Conservation (phyloP, 495 filamentous ascomycete genomes). For the Podospora fimiseda region DNA sequence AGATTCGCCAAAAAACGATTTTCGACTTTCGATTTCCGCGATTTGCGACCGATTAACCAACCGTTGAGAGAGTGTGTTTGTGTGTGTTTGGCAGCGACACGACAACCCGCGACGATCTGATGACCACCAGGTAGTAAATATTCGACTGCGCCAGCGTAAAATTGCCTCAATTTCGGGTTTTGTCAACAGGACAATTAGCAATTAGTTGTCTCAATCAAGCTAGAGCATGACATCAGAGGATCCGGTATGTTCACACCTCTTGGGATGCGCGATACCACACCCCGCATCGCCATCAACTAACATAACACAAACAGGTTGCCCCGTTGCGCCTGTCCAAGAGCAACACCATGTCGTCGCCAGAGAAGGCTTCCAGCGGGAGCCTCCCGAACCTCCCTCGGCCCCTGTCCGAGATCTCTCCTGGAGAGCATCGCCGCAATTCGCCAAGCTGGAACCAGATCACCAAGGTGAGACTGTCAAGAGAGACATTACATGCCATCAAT, state of each 20-base stretch:
- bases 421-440: constrained; percentile 60
- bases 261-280: not conserved
- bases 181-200: not conserved
- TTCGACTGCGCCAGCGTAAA: not conserved
- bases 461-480: constrained; percentile 61
- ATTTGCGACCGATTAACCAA: not conserved
- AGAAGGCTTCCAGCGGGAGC: constrained; percentile 35
- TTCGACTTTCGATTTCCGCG: not conserved
- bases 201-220: not conserved
- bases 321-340: constrained; percentile 55
- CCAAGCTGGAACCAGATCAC: constrained; percentile 65
- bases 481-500: constrained; percentile 3
- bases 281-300: not conserved
- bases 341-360: constrained; percentile 39
- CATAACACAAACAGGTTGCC: constrained; percentile 36
- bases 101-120: not conserved
- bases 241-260: constrained; percentile 33
- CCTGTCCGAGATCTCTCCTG: constrained; percentile 53
- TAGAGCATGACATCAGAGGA: constrained; percentile 35
- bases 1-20: not conserved
- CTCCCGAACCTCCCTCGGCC: constrained; percentile 50
- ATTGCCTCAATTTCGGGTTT: not conserved
- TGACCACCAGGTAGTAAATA: not conserved
- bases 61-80: no score
- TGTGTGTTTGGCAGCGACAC: not conserved